phyloP scores from a whole-genome alignment of 2,329 filamentous ascomycete species.

The Colletotrichum sojae region DNA sequence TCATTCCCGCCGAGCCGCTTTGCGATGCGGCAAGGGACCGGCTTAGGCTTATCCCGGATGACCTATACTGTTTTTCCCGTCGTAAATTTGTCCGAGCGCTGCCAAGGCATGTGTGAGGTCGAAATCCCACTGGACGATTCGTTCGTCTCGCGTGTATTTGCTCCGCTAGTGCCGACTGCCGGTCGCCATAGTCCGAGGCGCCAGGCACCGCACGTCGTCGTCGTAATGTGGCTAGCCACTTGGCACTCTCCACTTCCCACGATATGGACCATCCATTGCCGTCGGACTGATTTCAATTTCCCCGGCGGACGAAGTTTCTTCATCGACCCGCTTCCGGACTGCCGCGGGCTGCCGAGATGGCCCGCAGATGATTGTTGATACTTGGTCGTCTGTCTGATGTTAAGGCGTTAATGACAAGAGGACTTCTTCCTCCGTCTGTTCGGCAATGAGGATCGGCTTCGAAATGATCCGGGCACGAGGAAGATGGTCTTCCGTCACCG shows the following conservation, averaged over 20 bases:
- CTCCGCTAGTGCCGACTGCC: no score
- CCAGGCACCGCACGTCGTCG: no score
- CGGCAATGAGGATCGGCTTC: no score
- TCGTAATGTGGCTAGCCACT: no score
- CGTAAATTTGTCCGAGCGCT: not conserved
- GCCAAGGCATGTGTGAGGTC: not conserved
- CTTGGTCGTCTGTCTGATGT: not conserved
- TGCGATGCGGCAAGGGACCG: not conserved
- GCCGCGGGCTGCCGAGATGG: not conserved
- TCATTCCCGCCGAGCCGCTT: no score
- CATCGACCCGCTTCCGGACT: not conserved
- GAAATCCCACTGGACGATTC: not conserved
- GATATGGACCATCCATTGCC: not conserved
- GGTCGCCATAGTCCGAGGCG: no score
- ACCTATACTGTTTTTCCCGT: not conserved
- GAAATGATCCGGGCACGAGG: no score
- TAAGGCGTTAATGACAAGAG: not conserved
- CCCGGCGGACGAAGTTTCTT: not conserved
- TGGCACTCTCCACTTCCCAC: not conserved
- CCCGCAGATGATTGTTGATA: not conserved
- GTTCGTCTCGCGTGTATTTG: not conserved
- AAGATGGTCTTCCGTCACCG: no score
- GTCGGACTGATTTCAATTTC: not conserved
- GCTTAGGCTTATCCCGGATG: not conserved
- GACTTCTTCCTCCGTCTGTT: no score